Base-by-base conservation (phyloP, 2,329 filamentous ascomycete species). In the Ophiostoma sp. region DNA sequence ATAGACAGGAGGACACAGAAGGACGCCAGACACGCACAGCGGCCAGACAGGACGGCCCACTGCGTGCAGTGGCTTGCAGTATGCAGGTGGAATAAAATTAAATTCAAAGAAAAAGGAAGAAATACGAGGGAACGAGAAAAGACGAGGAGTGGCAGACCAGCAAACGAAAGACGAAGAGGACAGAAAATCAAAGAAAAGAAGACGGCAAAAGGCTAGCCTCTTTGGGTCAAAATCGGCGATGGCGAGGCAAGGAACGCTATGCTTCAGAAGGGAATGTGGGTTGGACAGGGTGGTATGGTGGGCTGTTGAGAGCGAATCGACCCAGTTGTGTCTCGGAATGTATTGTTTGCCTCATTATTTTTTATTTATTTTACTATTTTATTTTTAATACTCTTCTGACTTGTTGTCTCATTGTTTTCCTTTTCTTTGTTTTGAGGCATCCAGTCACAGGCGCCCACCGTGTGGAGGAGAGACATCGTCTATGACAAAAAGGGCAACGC, bases 381-480 rank as follows among this genome's bases (percentile, higher is more conserved):
- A 11, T 45, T 17, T 42, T 4, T 22, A 25, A 57, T 36, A 9
- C 12, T 36, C 12, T n/a, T 31, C 28, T n/a, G n/a, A 15, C 39
- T 31, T 19, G 15, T 42, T 19, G 15, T 71, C 39, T 55, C n/a
- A 9, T 31, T 48, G 19, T 63, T 33, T 17, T 19, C 19, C 25
- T 42, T 5, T 74, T 55, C 39, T 59, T 73, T 63, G 31, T 68
- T 48, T 71, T 63, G 59, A 50, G 50, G 69, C 72, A 31, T n/a
- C 69, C 61, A 71, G 63, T 74, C 63, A 74, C 17, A 61, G 39
- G n/a, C 70, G 52, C 55, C 69, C 63, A 52, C 52, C 52, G 63
- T 31, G 63, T 74, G 73, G 73, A 69, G 73, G 52, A 48, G 36
- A 48, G 45, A 36, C 15, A 55, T 9, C 2, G 9, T 19, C 73